Evolutionary conservation across 106 monocot genomes (phyloP).

Genomic region (Posidonia australis): DNA sequence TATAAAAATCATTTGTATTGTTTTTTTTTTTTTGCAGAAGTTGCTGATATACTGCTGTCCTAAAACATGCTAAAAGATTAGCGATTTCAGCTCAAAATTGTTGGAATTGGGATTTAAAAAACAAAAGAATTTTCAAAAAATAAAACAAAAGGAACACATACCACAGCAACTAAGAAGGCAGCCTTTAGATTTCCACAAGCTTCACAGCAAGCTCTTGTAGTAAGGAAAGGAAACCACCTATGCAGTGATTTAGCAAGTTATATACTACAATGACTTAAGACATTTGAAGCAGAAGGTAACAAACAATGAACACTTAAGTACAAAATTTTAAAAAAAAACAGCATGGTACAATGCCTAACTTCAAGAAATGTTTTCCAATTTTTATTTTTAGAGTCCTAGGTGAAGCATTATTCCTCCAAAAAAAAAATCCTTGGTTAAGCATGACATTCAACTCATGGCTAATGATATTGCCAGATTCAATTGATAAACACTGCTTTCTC

Average conservation of each 20-base stretch:
- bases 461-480: no score
- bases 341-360: no score
- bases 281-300: background rate
- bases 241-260: background rate
- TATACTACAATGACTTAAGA: background rate
- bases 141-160: slow-evolving; percentile 28
- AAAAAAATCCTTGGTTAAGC: no score
- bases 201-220: slow-evolving; percentile 91
- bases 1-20: no score
- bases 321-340: no score
- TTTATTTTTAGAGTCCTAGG: no score
- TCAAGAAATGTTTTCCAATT: no score
- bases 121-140: background rate
- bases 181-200: slow-evolving; percentile 92
- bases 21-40: no score
- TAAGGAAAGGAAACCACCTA: slow-evolving; percentile 99
- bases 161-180: slow-evolving; percentile 95
- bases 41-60: no score
- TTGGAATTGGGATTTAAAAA: background rate
- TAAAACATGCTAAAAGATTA: background rate
- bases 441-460: no score
- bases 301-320: background rate
- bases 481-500: no score
- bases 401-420: no score
- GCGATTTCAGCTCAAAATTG: background rate